Base-by-base conservation (phyloP, 2,329 filamentous ascomycete genomes). In the Aspergillus persii region DNA sequence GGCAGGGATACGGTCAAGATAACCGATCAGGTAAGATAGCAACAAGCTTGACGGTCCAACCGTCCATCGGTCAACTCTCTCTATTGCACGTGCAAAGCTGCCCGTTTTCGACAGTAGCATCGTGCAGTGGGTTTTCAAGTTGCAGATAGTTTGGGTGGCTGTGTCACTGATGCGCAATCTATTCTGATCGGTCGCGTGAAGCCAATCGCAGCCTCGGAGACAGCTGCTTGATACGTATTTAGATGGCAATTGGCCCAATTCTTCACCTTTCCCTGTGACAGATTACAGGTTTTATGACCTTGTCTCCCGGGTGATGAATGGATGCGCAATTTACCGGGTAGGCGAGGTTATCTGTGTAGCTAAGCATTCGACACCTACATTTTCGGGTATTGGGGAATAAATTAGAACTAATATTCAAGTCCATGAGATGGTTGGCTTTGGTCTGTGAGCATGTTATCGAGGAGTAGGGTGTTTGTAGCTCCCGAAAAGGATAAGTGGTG, bases 361-460 rank as follows among this genome's bases (percentile, higher is more conserved):
- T 11, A 54, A 47, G 51, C 46, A 41, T 52, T 54, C 30, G 53
- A 54, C 51, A 26, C 56, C 46, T 46, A 58, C n/a, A 39, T 3
- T 39, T 39, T 12, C 51, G 47, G 36, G 9, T 39, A 39, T 39
- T 39, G 9, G 36, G 9, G 36, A 58, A 49, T 58, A 44, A 58
- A 58, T 48, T 54, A 50, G 44, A 46, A 49, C 46, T 23, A 58
- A 44, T 46, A 51, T 50, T 23, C 51, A 58, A 58, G 33, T 54
- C 51, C 31, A 48, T 54, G 46, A 39, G 46, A 54, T 50, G 53
- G 39, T 30, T 18, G 12, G 36, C 15, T 12, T 26, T 39, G 46
- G 27, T 50, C n/a, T 55, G 46, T 55, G 53, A 44, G 26, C 26
- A 36, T 49, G 50, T 44, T 26, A 55, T 50, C 15, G 53, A 50